Evolutionary conservation across 768 basidiomycete genomes (phyloP), one percentile per base, ranked within the genome.

Genomic region (Naganishia onofrii): DNA sequence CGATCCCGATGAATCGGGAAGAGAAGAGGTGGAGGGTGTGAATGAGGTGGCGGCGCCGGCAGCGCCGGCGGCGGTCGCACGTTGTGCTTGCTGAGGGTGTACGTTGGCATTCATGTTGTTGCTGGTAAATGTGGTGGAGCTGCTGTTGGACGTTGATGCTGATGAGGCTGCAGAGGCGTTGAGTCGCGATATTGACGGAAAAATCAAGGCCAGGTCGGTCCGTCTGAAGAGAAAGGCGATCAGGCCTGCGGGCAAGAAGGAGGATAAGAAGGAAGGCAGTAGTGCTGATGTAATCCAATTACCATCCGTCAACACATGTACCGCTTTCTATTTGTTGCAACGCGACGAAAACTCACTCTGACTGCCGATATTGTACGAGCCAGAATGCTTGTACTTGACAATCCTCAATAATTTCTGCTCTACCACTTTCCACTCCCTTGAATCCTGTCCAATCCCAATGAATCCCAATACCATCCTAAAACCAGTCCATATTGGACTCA

Each of bases 51-150:
- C 42, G 3, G 71, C 58, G 9, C 70, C 38, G 17, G 48, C 48
- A 3, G 48, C 23, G 34, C 6, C 34, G 21, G 48, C 23, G 34
- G 34, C 34, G 34, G 34, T 36, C 7, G n/a, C 48, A 12, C 23
- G 48, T 51, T n/a, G 48, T 1, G 48, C 48, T 26, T 51, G n/a
- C n/a, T n/a, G 48, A 51, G 73, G 71, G 23, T 73, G 69, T 74
- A 34, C 68, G 65, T 36, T 75, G 76, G 58, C 72, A 71, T 63
- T 57, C 28, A 65, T 32, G 9, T 56, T 32, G 9, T 56, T 53
- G 53, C 55, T 46, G n/a, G 60, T 82, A 70, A 78, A 77, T 64
- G 86, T 84, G 84, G 53, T 70, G 51, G 69, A 67, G 71, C 46
- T 38, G 9, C 72, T 58, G 60, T 64, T 28, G 0, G 60, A 58